Evolutionary conservation across 768 basidiomycete genomes (phyloP), one percentile per base, ranked within the genome.

Genomic region (Leccinum broughii): DNA sequence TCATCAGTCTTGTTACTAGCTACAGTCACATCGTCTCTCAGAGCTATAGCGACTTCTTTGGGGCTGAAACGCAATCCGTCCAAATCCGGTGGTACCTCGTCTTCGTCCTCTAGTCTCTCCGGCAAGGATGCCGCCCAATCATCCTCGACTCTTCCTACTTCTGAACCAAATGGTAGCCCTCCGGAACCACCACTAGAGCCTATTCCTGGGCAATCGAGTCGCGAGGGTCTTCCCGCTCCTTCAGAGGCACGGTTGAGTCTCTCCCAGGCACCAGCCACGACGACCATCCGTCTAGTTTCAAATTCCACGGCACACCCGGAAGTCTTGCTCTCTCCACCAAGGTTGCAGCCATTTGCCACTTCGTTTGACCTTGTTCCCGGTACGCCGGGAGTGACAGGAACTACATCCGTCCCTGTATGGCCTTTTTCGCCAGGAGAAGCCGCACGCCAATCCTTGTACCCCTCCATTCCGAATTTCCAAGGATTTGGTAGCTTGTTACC

Each of bases 21-120:
- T 39, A 80, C 84, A n/a, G 83, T 92, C 15, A 77, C 80, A 49
- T 90, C 90, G 1, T 93, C 92, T 39, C 81, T 94, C 62, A 88
- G 81, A 70, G 85, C 88, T 0, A 77, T 93, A 46, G 92, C 89
- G n/a, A 86, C 78, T 46, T 90, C 91, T 13, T 77, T 91, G 30
- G 88, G 88, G 44, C 80, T 92, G 66, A 90, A 86, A 71, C 85
- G 85, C 30, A 70, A 75, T 37, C 30, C 28, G 30, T 60, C 63
- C 30, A 68, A 70, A 55, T 51, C 52, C 35, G 49, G 35, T 17
- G 53, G 30, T 30, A 58, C 62, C 0, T 15, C 63, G 11, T 72
- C 76, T 10, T 75, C 77, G 10, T 76, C 77, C 30, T 70, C 73
- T 28, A 65, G 66, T 53, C 59, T 70, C 26, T 62, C 69, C n/a